phyloP scores from a whole-genome alignment of 495 filamentous ascomycete species.

The Hypoxylon cercidicola region DNA sequence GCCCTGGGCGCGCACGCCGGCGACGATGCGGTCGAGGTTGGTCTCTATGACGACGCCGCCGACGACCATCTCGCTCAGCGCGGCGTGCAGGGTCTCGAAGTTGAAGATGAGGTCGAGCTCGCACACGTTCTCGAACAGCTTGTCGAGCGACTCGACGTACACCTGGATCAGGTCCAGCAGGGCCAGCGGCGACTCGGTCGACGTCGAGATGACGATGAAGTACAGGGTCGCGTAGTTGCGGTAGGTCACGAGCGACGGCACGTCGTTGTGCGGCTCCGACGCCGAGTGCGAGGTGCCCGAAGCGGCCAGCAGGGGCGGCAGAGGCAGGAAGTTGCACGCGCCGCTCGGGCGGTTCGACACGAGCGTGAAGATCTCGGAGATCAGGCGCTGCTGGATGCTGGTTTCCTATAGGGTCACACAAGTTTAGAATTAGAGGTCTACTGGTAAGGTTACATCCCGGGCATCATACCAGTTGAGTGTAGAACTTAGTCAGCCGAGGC shows the following conservation, averaged over 20 bases:
- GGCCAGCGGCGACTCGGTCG: conserved; percentile 93
- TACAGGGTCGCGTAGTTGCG: conserved; percentile 98
- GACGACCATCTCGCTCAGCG: conserved; percentile 92
- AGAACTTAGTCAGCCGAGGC: conserved; percentile 97
- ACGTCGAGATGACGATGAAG: conserved; percentile 98
- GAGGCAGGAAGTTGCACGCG: conserved; percentile 96
- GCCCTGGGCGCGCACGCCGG: conserved; percentile 83
- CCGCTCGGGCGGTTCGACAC: conserved; percentile 86
- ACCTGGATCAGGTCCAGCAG: conserved; percentile 97
- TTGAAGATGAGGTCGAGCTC: conserved; percentile 98
- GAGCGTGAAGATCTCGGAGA: conserved; percentile 97
- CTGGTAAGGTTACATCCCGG: conserved; percentile 4
- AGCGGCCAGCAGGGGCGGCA: conserved; percentile 61
- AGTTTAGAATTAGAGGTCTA: conserved; percentile 20
- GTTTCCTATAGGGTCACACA: conserved; percentile 72
- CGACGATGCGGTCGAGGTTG: conserved; percentile 84
- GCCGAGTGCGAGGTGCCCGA: conserved; percentile 66
- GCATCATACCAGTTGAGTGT: conserved; percentile 85
- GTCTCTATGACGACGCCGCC: conserved; percentile 97
- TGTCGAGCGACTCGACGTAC: conserved; percentile 93
- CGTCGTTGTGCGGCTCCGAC: conserved; percentile 77
- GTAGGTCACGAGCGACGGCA: conserved; percentile 96
- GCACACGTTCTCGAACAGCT: conserved; percentile 97
- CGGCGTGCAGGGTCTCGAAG: conserved; percentile 94
- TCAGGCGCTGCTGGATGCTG: conserved; percentile 92